Conservation (phyloP, 2,329 filamentous ascomycete genomes). For the Alternaria incomplexa region DNA sequence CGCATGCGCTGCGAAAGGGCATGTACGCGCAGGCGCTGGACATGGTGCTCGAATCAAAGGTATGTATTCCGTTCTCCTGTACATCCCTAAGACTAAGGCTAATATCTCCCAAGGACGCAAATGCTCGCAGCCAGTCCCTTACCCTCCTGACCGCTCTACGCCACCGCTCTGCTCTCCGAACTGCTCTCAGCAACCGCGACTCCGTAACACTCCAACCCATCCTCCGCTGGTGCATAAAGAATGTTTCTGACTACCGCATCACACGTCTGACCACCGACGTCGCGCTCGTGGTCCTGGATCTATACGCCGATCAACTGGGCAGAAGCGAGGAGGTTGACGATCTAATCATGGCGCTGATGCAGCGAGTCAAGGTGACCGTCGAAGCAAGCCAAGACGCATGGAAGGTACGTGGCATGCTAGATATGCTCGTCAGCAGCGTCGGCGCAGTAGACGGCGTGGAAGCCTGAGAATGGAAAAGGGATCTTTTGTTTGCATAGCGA, state of each 20-base stretch:
- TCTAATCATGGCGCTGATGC: conserved; percentile 71
- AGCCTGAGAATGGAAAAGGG: conserved; percentile 8
- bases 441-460: conserved; percentile 20
- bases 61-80: conserved; percentile 18
- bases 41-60: conserved; percentile 65
- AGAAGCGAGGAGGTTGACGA: conserved; percentile 75
- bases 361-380: conserved; percentile 75
- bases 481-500: conserved; percentile 45
- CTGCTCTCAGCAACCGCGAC: conserved; percentile 77
- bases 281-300: conserved; percentile 79
- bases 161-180: conserved; percentile 11
- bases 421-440: conserved; percentile 73
- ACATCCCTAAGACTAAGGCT: not conserved
- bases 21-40: conserved; percentile 81
- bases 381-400: conserved; percentile 84
- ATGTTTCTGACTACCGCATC: conserved; percentile 83
- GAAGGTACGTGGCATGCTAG: conserved; percentile 86
- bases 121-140: conserved; percentile 57
- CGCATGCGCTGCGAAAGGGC: conserved; percentile 78
- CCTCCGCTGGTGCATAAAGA: conserved; percentile 79
- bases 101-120: conserved; percentile 29
- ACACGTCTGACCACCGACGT: conserved; percentile 83
- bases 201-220: conserved; percentile 82
- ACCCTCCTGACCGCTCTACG: conserved; percentile 69
- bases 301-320: conserved; percentile 82